Base-by-base conservation (phyloP, 2,329 filamentous ascomycete genomes). In the Colletotrichum musae region DNA sequence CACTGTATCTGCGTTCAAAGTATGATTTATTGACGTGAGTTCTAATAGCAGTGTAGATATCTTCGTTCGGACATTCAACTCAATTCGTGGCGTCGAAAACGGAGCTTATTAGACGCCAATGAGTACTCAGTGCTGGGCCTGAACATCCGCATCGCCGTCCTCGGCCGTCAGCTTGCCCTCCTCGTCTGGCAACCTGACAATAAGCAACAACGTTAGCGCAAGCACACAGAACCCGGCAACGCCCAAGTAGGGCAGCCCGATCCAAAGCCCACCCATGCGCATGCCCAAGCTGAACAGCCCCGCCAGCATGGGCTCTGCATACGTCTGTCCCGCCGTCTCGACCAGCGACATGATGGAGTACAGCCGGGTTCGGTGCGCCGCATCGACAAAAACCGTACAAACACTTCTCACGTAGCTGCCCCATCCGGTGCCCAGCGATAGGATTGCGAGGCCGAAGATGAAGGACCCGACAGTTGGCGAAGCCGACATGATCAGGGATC, bases 171-270 rank as follows among this genome's bases (percentile, higher is more conserved):
- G 58, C 51, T 58, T 63, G 16, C 53, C 32, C 18, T 70, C 47
- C 3, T 43, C 9, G 4, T 58, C 47, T 26, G 69, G 69, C 18
- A 71, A 56, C 12, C 69, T 64, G 4, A 71, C 68, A 16, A 61
- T 21, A 13, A 69, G 57, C 52, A 69, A 47, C 43, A 71, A 13
- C 0, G 36, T 56, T 39, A 71, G 26, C 2, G 45, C 43, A 16
- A 45, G 9, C 43, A 65, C 16, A 18, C 68, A 70, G 12, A 69
- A 52, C 5, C 26, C 43, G 43, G 75, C 77, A 15, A 79, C 72
- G 1, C 75, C 77, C 39, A 79, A 62, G 57, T 79, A 79, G 15
- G 77, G 77, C 45, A 79, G 48, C 2, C 77, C 77, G 10, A 78
- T 74, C 75, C 75, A 76, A 6, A 58, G 21, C 9, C 75, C 76